These are phyloP conservation scores for Aspergillus chevalieri DNA, from an alignment of 2,329 filamentous ascomycete genomes.

Conservation along the genomic window DNA sequence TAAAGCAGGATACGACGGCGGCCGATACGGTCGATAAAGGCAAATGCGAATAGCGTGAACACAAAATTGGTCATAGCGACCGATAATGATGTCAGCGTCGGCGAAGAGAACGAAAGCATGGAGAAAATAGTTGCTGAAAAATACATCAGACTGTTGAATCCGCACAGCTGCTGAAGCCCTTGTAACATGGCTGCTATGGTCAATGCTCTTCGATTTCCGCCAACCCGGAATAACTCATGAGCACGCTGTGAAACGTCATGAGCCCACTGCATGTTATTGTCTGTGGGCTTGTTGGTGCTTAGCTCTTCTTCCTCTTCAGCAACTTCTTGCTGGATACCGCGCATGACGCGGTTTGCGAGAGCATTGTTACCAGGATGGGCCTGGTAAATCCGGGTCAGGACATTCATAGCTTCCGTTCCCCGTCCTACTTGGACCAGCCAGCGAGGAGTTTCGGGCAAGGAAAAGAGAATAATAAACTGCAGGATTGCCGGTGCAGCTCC, in stretches of 20 bases:
- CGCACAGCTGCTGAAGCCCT: constrained; percentile 80
- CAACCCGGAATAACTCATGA: constrained; percentile 27
- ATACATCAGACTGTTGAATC: constrained; percentile 90
- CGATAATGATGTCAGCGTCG: constrained; percentile 71
- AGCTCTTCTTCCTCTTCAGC: constrained; percentile 57
- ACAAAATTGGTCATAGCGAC: constrained; percentile 79
- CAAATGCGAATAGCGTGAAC: constrained; percentile 68
- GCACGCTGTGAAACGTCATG: constrained; percentile 21
- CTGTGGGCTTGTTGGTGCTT: constrained; percentile 14
- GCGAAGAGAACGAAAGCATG: constrained; percentile 68
- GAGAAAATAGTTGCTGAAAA: constrained; percentile 78
- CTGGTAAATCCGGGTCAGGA: constrained; percentile 62
- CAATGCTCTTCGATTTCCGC: constrained; percentile 61
- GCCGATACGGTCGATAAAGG: constrained; percentile 72
- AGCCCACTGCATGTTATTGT: constrained; percentile 17
- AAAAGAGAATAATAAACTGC: constrained; percentile 61
- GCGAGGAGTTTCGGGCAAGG: constrained; percentile 82
- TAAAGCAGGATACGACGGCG: constrained; percentile 72
- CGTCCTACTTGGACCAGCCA: constrained; percentile 71
- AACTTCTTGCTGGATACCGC: constrained; percentile 67
- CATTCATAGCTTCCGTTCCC: constrained; percentile 54
- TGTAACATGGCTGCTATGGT: constrained; percentile 82
- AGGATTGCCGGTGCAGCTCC: constrained; percentile 69
- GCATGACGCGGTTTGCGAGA: constrained; percentile 56
- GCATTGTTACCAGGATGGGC: constrained; percentile 36